Conservation (phyloP, 352 stramenopile genomes). For the Pythium chondricola region DNA sequence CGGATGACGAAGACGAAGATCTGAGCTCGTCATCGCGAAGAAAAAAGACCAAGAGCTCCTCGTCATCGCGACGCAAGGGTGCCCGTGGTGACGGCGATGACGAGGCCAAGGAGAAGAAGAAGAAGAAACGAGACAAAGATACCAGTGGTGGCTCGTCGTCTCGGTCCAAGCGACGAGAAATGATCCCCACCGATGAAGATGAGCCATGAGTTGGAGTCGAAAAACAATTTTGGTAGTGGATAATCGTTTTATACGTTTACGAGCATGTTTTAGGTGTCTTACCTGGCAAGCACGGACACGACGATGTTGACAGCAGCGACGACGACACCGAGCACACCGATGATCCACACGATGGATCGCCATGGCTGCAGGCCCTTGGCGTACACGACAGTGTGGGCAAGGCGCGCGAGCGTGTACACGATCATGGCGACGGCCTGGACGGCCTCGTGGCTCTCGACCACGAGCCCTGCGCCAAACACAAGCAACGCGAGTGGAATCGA, state of each 20-base stretch:
- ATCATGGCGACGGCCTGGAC: slow-evolving; percentile 28
- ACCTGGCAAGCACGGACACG: slow-evolving; percentile 16
- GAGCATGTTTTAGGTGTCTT: not conserved
- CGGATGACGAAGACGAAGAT: not conserved
- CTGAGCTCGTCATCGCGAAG: slow-evolving; percentile 7
- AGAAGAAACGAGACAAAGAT: slow-evolving; percentile 9
- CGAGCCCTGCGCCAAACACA: slow-evolving; percentile 35
- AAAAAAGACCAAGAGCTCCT: slow-evolving; percentile 6
- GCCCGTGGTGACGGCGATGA: not conserved
- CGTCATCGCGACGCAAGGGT: not conserved
- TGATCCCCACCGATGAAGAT: slow-evolving; percentile 17
- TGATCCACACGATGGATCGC: slow-evolving; percentile 12
- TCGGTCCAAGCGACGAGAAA: slow-evolving; percentile 9
- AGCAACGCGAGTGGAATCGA: slow-evolving; percentile 46
- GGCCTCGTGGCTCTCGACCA: slow-evolving; percentile 24
- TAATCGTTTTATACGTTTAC: not conserved
- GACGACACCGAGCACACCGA: slow-evolving; percentile 15
- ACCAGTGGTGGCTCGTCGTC: slow-evolving; percentile 1
- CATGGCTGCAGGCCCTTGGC: slow-evolving; percentile 25
- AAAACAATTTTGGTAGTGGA: slow-evolving; percentile 5
- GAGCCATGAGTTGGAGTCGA: slow-evolving; percentile 1
- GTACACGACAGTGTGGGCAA: slow-evolving; percentile 38
- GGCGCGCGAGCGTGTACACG: slow-evolving; percentile 33
- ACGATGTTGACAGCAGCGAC: slow-evolving; percentile 11
- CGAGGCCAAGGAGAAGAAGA: slow-evolving; percentile 12